Evolutionary conservation across 768 basidiomycete species (phyloP), one percentile per base, ranked within the genome.

Genomic region (Fomitopsis serialis): DNA sequence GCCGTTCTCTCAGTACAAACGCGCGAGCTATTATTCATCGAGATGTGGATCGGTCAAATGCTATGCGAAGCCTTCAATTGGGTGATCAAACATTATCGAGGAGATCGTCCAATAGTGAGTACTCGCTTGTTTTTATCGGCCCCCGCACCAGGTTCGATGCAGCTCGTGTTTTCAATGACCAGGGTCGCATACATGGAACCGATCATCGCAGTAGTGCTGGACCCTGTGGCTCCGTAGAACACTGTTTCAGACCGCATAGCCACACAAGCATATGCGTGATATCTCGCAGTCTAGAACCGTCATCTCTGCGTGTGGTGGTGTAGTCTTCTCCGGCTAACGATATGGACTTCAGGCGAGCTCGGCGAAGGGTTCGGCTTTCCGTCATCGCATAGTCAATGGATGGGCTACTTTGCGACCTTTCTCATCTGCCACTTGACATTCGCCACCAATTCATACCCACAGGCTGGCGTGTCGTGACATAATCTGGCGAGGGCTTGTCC

Each of bases 341-440:
- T 4, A 5, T 19, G 19, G 6, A 15, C 19, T 48, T 11, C 61
- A 85, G 85, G 75, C 42, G 76, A 74, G 52, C 66, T 81, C 45
- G 85, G 84, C 19, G 78, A 78, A 51, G 90, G 90, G 13, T 92
- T 91, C 63, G 91, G 89, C 7, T 92, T 92, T 60, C 91, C 91
- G 0, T 92, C 90, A 0, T 91, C 89, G 13, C 91, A 93, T 63
- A 89, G 88, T 67, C 91, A 93, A 68, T 91, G 85, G 66, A 92
- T 93, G 91, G 91, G 82, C 15, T 93, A 88, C 68, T 92, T 93
- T 58, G 75, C 85, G 5, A 74, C 88, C 0, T 93, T 92, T 67
- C 66, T 92, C 42, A 63, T 84, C 42, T 81, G 85, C 62, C 91
- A 93, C 68, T 63, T 92, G 46, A 78, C 78, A 57, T 84, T 57